Base-by-base conservation (phyloP, 129 eudicot genomes). In the Calendula officinalis region DNA sequence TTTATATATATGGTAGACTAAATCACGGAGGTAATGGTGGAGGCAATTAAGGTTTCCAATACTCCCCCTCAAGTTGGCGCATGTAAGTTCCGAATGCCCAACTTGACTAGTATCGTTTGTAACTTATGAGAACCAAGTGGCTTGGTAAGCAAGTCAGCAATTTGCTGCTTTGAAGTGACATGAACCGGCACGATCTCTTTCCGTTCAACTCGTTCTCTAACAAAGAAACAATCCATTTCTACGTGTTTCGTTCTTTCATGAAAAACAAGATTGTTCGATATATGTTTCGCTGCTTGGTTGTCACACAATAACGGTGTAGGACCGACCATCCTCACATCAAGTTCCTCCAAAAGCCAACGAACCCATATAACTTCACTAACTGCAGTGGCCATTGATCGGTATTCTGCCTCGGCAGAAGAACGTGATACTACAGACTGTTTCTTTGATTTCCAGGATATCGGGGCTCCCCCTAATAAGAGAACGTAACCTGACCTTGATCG, bases 341-440 rank as follows among this genome's bases (percentile, higher is more conserved):
- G 51, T 17, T 51, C 33, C 5, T 51, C 17, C 12, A 51, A 51
- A 32, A 51, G 33, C 35, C 35, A 51, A 51, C 35, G 56, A 17
- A 51, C 56, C 56, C 35, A 51, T 22, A 9, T 56, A 9, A 56
- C 34, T 11, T 56, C 62, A 11, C 62, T 56, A 7, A 56, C 42
- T 9, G 43, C 17, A 56, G 59, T 39, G 14, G 65, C 41, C 56
- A 43, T 16, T 7, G 69, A 27, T 9, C 69, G 8, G 46, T 64
- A 64, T 9, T 62, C 50, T 5, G 67, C 67, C 42, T 39, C 35
- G 5, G 67, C 67, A 4, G 50, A 62, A 11, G 67, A 62, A 7
- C 35, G 49, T 4, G 49, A 39, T 13, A 62, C 52, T 3, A 41
- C 30, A 8, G 44, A 40, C 14, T 2, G 14, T 12, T 45, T 45